Conservation (phyloP, 768 basidiomycete species). For the Kwoniella dendrophila region DNA sequence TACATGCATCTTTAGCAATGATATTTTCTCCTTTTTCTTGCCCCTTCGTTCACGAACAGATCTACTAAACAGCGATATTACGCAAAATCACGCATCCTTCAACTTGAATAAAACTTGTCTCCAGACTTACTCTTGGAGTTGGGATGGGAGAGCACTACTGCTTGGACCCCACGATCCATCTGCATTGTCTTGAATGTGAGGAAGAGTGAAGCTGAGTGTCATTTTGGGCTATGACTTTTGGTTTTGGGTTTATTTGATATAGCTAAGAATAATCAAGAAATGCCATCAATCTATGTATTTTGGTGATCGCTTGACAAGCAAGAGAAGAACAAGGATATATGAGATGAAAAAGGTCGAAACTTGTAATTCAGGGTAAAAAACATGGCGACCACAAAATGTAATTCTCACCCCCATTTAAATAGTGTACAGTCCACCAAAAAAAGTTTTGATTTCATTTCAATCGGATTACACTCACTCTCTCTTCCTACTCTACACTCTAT, state of each 20-base stretch:
- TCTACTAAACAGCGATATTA: too few relatives aligned
- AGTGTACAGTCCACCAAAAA: background rate
- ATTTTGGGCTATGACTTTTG: slow-evolving; percentile 26
- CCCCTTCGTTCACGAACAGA: too few relatives aligned
- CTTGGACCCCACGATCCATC: slow-evolving; percentile 77
- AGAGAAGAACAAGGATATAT: background rate
- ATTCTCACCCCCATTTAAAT: slow-evolving; percentile 13
- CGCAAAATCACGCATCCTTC: too few relatives aligned
- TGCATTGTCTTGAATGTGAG: slow-evolving; percentile 84
- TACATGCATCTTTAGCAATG: background rate
- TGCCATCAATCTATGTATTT: too few relatives aligned
- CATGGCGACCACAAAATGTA: background rate
- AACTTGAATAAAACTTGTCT: too few relatives aligned
- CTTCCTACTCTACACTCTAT: background rate
- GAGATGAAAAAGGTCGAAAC: slow-evolving; percentile 17
- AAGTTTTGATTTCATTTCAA: slow-evolving; percentile 19
- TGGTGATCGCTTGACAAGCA: background rate
- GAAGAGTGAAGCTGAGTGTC: slow-evolving; percentile 67
- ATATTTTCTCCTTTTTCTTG: background rate
- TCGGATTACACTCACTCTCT: slow-evolving; percentile 1
- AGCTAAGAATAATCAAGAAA: too few relatives aligned
- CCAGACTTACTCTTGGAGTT: slow-evolving; percentile 82
- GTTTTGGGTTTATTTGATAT: background rate
- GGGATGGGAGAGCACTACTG: slow-evolving; percentile 65
- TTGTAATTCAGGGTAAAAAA: slow-evolving; percentile 14